Percentiles rank a stretch among this genome's conserved stretches.
phyloP scores from a whole-genome alignment of 371 early-diverging fungal genomes.

The Syncephalastrum sp. region DNA sequence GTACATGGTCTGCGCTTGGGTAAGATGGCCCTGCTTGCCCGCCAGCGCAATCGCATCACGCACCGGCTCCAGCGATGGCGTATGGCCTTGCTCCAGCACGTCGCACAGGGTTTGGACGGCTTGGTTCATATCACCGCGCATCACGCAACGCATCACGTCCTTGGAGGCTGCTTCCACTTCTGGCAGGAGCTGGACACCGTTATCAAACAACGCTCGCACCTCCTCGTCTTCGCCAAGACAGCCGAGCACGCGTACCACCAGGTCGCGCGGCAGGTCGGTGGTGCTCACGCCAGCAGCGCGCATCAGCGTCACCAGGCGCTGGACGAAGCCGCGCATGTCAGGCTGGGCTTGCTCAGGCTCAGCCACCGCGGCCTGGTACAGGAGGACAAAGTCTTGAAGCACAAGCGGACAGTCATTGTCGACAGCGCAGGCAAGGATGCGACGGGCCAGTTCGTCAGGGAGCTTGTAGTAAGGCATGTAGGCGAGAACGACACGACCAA shows the following conservation, averaged over 20 bases:
- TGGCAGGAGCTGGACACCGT: background rate
- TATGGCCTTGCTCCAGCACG: conserved; percentile 18
- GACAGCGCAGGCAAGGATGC: background rate
- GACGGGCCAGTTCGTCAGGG: conserved; percentile 9
- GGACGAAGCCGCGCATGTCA: conserved; percentile 7
- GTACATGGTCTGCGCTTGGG: conserved; percentile 31
- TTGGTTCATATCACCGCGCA: conserved; percentile 17
- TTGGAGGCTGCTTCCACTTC: conserved; percentile 16
- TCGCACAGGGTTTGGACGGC: conserved; percentile 24
- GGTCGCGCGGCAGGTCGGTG: background rate
- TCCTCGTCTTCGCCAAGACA: too few species aligned
- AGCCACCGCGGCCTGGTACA: background rate
- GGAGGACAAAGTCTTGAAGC: background rate
- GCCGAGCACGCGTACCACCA: too few species aligned
- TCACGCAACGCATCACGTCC: conserved; percentile 25
- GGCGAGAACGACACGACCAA: conserved; percentile 2
- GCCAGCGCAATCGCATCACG: conserved; percentile 47
- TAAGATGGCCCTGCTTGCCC: conserved; percentile 46
- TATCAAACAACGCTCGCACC: too few species aligned
- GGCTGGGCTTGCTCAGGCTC: conserved; percentile 15
- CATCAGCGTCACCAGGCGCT: background rate
- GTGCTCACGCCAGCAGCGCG: background rate
- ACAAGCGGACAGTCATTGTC: too few species aligned
- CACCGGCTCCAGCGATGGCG: conserved; percentile 35
- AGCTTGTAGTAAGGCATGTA: conserved; percentile 11